phyloP scores from a whole-genome alignment of 768 basidiomycete species.

The Lactarius hatsudake region DNA sequence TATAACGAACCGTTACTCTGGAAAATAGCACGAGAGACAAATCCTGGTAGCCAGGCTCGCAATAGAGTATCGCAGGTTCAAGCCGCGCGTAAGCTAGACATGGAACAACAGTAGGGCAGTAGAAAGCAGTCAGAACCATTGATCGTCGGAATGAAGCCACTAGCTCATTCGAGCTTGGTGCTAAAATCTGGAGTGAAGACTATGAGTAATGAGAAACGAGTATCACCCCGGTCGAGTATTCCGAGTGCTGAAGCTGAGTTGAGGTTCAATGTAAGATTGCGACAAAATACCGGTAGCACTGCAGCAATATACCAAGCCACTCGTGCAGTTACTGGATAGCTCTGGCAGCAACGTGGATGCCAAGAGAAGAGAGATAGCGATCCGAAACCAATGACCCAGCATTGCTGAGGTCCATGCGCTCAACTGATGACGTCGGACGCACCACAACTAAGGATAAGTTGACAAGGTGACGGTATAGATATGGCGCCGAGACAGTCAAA shows the following conservation, averaged over 20 bases:
- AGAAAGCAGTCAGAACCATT: neutral
- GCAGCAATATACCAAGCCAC: neutral
- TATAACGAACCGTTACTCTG: neutral
- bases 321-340: neutral
- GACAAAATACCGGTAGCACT: neutral
- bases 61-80: neutral
- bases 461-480: neutral
- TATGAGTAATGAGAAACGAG: neutral
- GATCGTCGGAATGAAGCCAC: neutral
- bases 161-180: neutral
- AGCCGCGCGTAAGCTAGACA: neutral
- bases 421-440: neutral
- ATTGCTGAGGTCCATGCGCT: neutral
- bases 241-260: neutral
- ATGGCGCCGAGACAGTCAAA: neutral
- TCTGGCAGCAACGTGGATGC: neutral
- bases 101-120: neutral
- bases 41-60: neutral
- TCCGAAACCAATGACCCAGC: neutral
- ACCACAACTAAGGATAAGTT: neutral
- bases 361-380: neutral
- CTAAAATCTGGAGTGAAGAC: neutral
- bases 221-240: neutral
- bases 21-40: neutral
- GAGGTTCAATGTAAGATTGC: neutral